Conservation (phyloP, 345 rosid species). For the Acer negundo region DNA sequence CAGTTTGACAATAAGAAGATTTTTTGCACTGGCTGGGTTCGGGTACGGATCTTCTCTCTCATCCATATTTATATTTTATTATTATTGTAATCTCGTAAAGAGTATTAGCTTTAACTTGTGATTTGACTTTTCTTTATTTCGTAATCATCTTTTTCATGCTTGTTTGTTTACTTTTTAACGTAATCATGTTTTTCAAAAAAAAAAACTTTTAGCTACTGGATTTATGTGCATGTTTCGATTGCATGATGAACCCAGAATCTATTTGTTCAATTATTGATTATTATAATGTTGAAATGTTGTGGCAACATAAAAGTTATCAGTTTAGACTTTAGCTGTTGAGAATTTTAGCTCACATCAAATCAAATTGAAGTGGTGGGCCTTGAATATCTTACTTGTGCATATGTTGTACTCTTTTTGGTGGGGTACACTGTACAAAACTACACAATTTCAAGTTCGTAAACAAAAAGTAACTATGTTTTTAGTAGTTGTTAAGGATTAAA, state of each 20-base stretch:
- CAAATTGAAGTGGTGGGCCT: slow-evolving; percentile 4
- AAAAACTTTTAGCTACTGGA: not conserved
- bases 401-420: slow-evolving; percentile 8
- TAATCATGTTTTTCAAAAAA: no score
- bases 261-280: slow-evolving; percentile 1
- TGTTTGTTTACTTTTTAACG: not conserved
- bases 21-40: not conserved
- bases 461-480: not conserved
- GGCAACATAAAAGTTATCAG: not conserved
- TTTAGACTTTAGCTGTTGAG: no score
- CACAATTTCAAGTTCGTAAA: slow-evolving; percentile 11
- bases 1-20: not conserved
- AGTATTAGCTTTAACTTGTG: not conserved
- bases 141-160: not conserved
- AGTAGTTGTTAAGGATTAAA: no score
- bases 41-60: not conserved
- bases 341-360: slow-evolving; percentile 4
- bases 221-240: not conserved
- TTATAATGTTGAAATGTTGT: not conserved
- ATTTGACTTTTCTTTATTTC: not conserved
- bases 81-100: not conserved
- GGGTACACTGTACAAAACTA: not conserved
- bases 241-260: not conserved
- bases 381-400: not conserved
- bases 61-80: not conserved